Conservation (phyloP, 2,329 filamentous ascomycete species). For the Colletotrichum lentis region DNA sequence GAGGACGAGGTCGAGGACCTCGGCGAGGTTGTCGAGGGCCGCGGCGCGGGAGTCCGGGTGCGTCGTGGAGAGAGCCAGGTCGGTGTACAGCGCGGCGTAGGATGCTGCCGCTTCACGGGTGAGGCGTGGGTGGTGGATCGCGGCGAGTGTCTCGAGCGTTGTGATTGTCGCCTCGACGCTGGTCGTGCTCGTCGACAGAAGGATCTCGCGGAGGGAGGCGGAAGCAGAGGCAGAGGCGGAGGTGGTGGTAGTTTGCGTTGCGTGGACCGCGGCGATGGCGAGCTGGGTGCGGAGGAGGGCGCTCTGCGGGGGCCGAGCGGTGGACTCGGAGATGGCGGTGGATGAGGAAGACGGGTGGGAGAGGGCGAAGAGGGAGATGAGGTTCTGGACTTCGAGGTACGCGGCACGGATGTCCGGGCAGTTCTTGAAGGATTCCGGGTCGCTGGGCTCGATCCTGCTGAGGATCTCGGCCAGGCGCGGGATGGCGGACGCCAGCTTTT, state of each 20-base stretch:
- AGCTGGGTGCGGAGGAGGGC: constrained; percentile 54
- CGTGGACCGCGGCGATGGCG: constrained; percentile 48
- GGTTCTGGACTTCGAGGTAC: constrained; percentile 57
- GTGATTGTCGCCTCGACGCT: constrained; percentile 51
- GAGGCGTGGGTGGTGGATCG: constrained; percentile 42
- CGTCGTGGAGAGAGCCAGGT: constrained; percentile 49
- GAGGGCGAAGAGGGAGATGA: constrained; percentile 47
- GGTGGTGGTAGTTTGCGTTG: constrained; percentile 41
- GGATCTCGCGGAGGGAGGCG: constrained; percentile 24
- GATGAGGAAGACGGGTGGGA: neutral
- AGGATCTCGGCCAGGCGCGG: constrained; percentile 46
- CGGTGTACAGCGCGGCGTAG: constrained; percentile 53
- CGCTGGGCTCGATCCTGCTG: constrained; percentile 7
- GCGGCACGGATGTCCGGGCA: constrained; percentile 56
- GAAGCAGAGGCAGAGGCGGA: constrained; percentile 1
- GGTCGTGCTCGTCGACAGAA: constrained; percentile 12
- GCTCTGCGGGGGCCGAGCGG: constrained; percentile 25
- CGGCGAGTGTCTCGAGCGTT: constrained; percentile 51
- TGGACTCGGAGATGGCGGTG: neutral
- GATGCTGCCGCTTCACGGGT: constrained; percentile 42
- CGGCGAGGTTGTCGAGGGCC: constrained; percentile 58
- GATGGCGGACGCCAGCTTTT: constrained; percentile 48
- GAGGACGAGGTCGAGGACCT: constrained; percentile 54
- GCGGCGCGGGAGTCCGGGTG: constrained; percentile 57
- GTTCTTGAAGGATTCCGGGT: constrained; percentile 25